A percentile compares a stretch with the other conserved stretches of the same genome.
phyloP scores from a whole-genome alignment of 345 rosid species.

The Cardamine resedifolia region DNA sequence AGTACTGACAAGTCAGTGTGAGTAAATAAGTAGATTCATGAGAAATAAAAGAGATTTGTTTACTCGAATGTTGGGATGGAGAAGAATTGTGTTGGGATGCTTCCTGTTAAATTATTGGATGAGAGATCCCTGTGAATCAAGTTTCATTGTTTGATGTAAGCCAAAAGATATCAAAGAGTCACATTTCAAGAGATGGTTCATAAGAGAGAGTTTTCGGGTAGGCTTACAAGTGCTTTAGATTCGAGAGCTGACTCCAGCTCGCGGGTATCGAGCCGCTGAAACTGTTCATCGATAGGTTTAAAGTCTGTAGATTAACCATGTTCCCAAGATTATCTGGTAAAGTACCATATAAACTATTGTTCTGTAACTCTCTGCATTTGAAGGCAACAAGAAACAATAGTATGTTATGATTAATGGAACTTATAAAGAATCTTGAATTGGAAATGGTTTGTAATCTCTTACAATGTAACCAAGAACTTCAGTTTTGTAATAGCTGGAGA shows the following conservation, averaged over 20 bases:
- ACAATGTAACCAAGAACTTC: constrained; percentile 73
- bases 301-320: constrained; percentile 55
- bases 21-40: not conserved
- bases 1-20: not conserved
- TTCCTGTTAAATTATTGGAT: constrained; percentile 63
- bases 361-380: constrained; percentile 74
- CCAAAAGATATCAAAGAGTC: not conserved
- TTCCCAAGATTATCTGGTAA: constrained; percentile 71
- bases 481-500: constrained; percentile 68
- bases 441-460: constrained; percentile 38
- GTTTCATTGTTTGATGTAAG: not conserved
- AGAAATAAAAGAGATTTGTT: constrained; percentile 5
- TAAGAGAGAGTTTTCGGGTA: constrained; percentile 7
- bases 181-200: constrained; percentile 9
- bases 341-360: constrained; percentile 69
- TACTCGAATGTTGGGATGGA: constrained; percentile 73
- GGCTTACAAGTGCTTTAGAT: constrained; percentile 71
- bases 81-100: constrained; percentile 59
- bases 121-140: constrained; percentile 70
- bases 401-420: not conserved
- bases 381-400: constrained; percentile 5
- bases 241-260: constrained; percentile 63
- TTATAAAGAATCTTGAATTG: not conserved
- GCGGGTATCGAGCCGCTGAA: constrained; percentile 75
- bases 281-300: constrained; percentile 75